phyloP scores from a whole-genome alignment of 2,329 filamentous ascomycete genomes.

The Pseudocercospora fijiensis region DNA sequence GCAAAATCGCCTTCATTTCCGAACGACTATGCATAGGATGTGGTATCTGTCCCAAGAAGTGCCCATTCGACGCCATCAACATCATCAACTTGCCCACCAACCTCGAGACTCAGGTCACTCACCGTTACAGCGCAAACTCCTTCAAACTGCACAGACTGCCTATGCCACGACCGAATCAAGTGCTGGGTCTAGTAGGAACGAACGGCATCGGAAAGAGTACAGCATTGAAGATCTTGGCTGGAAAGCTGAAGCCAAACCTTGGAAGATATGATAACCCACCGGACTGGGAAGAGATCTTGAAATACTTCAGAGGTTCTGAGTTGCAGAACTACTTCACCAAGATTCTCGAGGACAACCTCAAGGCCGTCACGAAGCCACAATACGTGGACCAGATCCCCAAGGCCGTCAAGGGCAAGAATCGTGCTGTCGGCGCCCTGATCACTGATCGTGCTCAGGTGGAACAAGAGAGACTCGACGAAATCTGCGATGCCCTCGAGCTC shows the following conservation, averaged over 20 bases:
- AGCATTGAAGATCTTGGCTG: constrained; percentile 97
- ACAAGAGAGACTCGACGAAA: constrained; percentile 68
- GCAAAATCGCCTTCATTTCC: constrained; percentile 96
- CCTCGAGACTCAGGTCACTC: constrained; percentile 95
- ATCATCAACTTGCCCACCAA: constrained; percentile 99
- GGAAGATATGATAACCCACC: constrained; percentile 94
- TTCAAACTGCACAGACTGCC: constrained; percentile 98
- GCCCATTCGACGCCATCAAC: constrained; percentile 96
- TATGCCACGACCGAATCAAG: constrained; percentile 92
- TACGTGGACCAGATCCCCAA: constrained; percentile 98
- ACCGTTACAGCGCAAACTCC: constrained; percentile 98
- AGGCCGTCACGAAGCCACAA: constrained; percentile 97
- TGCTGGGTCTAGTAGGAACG: constrained; percentile 92
- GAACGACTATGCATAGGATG: constrained; percentile 95
- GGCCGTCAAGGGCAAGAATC: constrained; percentile 74
- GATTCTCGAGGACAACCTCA: constrained; percentile 91
- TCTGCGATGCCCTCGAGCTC: constrained; percentile 80
- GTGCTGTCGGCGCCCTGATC: constrained; percentile 76
- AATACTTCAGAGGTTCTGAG: constrained; percentile 96
- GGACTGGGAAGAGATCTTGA: constrained; percentile 98
- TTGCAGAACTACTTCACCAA: constrained; percentile 99
- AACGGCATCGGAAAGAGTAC: constrained; percentile 99
- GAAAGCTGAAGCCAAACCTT: constrained; percentile 97
- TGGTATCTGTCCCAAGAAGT: constrained; percentile 99
- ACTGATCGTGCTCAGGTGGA: constrained; percentile 72